These are phyloP conservation scores for Boletus sp. DNA, from an alignment of 768 basidiomycete species.

Conservation along the genomic window DNA sequence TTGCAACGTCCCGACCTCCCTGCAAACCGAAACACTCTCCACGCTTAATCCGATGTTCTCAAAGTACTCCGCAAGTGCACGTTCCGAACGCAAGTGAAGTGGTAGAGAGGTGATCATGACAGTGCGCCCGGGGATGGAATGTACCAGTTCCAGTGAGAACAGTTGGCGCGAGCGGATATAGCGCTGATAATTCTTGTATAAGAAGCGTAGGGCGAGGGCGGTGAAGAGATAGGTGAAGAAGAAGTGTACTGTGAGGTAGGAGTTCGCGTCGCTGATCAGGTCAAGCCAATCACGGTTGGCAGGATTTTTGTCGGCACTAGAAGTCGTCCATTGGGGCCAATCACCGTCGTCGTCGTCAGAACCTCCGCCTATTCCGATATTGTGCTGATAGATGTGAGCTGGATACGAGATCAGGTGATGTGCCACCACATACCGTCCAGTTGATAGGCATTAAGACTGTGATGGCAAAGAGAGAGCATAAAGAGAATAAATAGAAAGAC, in stretches of 20 bases:
- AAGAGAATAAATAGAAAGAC: conserved; percentile 86
- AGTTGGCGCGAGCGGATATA: conserved; percentile 90
- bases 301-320: conserved; percentile 24
- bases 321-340: conserved; percentile 41
- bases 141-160: conserved; percentile 91
- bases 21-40: conserved; percentile 87
- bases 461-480: conserved; percentile 78
- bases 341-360: conserved; percentile 38
- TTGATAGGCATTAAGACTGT: conserved; percentile 94
- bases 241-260: conserved; percentile 85
- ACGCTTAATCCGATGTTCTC: conserved; percentile 84
- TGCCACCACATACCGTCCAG: conserved; percentile 61
- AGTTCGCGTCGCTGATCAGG: conserved; percentile 85
- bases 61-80: conserved; percentile 87
- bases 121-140: conserved; percentile 91
- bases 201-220: conserved; percentile 75
- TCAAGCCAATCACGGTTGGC: conserved; percentile 71
- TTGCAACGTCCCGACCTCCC: conserved; percentile 76
- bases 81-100: conserved; percentile 78
- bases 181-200: conserved; percentile 84
- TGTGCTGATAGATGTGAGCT: conserved; percentile 46
- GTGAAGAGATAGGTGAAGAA: conserved; percentile 95
- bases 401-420: background rate
- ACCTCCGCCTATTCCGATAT: conserved; percentile 63
- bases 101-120: conserved; percentile 87